Evolutionary conservation across 1,284 basidiomycete genomes (phyloP).

Genomic region (Sphaerobolus stellatus): DNA sequence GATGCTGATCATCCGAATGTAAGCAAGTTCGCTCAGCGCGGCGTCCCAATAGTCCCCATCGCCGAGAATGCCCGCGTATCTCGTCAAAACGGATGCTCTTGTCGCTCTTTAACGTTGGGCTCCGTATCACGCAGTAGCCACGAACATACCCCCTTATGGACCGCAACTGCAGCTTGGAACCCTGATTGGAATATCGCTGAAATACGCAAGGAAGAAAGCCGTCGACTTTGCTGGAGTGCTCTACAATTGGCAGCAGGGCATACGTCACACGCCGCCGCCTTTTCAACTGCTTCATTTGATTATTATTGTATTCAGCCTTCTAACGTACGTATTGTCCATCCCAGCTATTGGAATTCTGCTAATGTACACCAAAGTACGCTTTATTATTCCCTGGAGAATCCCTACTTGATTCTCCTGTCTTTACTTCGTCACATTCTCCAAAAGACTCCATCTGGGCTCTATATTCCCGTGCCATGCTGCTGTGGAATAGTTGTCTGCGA

Average conservation of each 20-base stretch:
- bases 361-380: conserved; percentile 48
- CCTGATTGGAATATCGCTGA: conserved; percentile 57
- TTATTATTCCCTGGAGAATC: conserved; percentile 71
- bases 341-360: conserved; percentile 8
- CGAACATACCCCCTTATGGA: conserved; percentile 62
- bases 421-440: conserved; percentile 34
- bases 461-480: conserved; percentile 62
- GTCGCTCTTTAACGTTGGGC: conserved; percentile 52
- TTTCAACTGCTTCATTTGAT: conserved; percentile 40
- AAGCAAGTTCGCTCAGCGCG: conserved; percentile 47
- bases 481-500: conserved; percentile 70
- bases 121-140: conserved; percentile 46
- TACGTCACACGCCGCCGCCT: conserved; percentile 57
- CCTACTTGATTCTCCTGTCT: conserved; percentile 36
- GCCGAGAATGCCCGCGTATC: conserved; percentile 2
- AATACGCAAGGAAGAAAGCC: conserved; percentile 65
- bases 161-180: conserved; percentile 62
- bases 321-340: conserved; percentile 48
- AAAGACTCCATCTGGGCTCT: conserved; percentile 73
- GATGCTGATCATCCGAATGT: conserved; percentile 42
- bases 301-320: conserved; percentile 63
- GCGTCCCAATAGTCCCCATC: conserved; percentile 35
- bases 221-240: conserved; percentile 71
- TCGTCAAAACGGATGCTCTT: conserved; percentile 45
- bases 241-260: conserved; percentile 62